These are phyloP conservation scores for Penium margaritaceum DNA, from an alignment of 139 green algal species.

Conservation along the genomic window DNA sequence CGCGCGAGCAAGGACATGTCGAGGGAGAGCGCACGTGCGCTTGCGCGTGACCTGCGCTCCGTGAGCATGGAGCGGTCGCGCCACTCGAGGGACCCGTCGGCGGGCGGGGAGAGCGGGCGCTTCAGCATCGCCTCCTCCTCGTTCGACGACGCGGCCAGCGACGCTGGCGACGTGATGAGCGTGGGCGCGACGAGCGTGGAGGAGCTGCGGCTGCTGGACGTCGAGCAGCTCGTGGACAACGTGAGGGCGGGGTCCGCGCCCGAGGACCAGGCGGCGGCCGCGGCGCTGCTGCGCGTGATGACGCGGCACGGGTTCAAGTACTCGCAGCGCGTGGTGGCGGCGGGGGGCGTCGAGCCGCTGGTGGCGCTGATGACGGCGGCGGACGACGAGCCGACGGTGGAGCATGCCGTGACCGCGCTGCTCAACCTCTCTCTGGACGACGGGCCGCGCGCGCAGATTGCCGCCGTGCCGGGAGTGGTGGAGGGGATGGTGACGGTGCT, in stretches of 20 bases:
- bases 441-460: background rate
- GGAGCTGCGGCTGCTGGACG: background rate
- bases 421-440: background rate
- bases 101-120: no score
- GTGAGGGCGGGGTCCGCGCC: background rate
- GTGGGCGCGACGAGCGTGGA: no score
- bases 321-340: background rate
- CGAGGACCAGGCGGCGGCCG: background rate
- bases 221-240: background rate
- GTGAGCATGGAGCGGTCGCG: no score
- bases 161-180: no score
- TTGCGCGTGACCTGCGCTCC: no score
- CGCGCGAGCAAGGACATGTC: no score
- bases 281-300: conserved; percentile 1
- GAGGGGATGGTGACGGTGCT: conserved; percentile 4
- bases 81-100: no score
- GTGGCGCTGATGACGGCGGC: background rate
- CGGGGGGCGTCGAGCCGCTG: background rate
- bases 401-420: background rate
- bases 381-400: background rate
- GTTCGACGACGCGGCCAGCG: no score
- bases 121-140: no score
- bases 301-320: conserved; percentile 3
- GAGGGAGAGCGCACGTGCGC: no score
- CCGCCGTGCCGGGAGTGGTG: background rate